These are phyloP conservation scores for Aspergillus heteromorphus DNA, from an alignment of 495 filamentous ascomycete species.

Conservation along the genomic window DNA sequence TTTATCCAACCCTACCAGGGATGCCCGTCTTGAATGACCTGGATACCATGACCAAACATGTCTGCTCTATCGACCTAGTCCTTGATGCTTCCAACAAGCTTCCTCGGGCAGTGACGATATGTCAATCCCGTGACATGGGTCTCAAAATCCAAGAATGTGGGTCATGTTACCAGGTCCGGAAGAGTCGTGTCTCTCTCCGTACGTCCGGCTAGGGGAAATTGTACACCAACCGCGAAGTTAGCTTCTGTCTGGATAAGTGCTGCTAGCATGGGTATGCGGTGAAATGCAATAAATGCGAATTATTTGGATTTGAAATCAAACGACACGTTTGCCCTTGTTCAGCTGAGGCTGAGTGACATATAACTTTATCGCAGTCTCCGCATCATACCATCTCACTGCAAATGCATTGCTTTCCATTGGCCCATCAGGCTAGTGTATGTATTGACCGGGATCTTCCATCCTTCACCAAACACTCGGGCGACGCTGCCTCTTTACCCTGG, in stretches of 20 bases:
- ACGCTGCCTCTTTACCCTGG: not conserved
- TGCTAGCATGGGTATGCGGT: not conserved
- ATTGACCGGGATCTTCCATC: not conserved
- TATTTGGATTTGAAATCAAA: constrained; percentile 4
- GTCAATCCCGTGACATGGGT: not conserved
- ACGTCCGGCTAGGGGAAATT: not conserved
- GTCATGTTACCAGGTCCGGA: not conserved
- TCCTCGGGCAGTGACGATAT: constrained; percentile 7
- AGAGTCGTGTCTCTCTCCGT: constrained; percentile 1
- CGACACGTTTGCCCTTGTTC: not conserved
- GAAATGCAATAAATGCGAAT: not conserved
- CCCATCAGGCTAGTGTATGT: not conserved
- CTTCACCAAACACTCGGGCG: not conserved
- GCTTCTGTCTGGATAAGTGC: not conserved
- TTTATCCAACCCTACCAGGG: constrained; percentile 6
- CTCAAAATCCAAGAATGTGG: not conserved
- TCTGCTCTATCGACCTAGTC: not conserved
- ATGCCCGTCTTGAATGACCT: constrained; percentile 5
- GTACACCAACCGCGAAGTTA: not conserved
- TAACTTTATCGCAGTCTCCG: constrained; percentile 10
- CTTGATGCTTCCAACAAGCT: constrained; percentile 1
- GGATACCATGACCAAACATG: constrained; percentile 5
- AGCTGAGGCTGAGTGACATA: constrained; percentile 13
- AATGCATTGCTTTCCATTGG: not conserved
- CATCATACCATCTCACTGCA: constrained; percentile 7